Evolutionary conservation across 2,329 filamentous ascomycete genomes (phyloP).

Genomic region (Sarocladiaceae sp.): DNA sequence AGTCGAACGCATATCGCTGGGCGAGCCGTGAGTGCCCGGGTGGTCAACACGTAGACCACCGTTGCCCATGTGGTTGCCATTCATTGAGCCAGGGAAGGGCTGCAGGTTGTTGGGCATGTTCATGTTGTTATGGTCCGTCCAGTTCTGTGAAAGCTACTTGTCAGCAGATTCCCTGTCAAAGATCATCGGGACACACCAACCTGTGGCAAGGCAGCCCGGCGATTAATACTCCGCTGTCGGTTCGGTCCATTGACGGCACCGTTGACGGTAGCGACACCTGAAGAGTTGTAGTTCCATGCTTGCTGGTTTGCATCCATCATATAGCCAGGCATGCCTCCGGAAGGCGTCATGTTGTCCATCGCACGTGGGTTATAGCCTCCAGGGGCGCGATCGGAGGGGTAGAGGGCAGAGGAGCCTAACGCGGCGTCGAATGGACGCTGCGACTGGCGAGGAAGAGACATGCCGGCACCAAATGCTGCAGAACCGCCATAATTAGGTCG

Average conservation of each 20-base stretch:
- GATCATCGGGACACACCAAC: conserved; percentile 46
- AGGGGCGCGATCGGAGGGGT: conserved; percentile 59
- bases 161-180: conserved; percentile 9
- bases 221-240: conserved; percentile 47
- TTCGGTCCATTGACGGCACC: conserved; percentile 60
- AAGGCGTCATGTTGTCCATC: conserved; percentile 39
- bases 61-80: conserved; percentile 30
- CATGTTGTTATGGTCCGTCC: conserved; percentile 42
- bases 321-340: conserved; percentile 37
- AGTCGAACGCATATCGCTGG: conserved; percentile 33
- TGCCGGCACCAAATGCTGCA: conserved; percentile 36
- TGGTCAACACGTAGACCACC: conserved; percentile 38
- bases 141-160: conserved; percentile 30
- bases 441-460: conserved; percentile 41
- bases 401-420: conserved; percentile 58
- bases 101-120: conserved; percentile 34
- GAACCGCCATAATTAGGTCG: conserved; percentile 48
- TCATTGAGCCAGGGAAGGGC: conserved; percentile 27
- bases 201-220: conserved; percentile 61
- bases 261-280: conserved; percentile 56
- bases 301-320: conserved; percentile 67
- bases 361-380: conserved; percentile 53
- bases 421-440: conserved; percentile 75
- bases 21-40: conserved; percentile 32
- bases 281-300: conserved; percentile 69